phyloP scores from a whole-genome alignment of 1,284 basidiomycete genomes.

The Pulveroboletus sp. region DNA sequence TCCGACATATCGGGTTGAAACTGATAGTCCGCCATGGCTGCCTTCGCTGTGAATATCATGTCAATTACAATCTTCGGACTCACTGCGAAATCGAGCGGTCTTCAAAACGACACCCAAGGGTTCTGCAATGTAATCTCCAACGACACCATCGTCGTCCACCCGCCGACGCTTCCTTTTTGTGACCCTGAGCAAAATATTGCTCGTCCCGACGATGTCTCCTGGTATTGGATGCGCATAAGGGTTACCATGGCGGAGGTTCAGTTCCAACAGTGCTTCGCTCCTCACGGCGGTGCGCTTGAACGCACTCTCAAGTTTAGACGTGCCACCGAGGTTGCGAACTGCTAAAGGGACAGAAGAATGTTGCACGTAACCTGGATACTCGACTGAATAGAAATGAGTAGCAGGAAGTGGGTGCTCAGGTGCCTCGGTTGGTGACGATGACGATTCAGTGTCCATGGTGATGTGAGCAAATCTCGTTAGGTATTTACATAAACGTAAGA shows the following conservation, averaged over 20 bases:
- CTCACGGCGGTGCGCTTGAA: slow-evolving; percentile 67
- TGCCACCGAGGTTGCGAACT: slow-evolving; percentile 67
- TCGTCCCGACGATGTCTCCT: slow-evolving; percentile 74
- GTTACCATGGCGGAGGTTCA: slow-evolving; percentile 70
- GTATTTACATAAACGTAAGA: too few relatives aligned
- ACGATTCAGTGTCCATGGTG: slow-evolving; percentile 18
- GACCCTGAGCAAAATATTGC: slow-evolving; percentile 81
- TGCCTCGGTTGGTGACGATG: slow-evolving; percentile 34
- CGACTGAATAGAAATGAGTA: slow-evolving; percentile 74
- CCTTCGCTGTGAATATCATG: slow-evolving; percentile 7
- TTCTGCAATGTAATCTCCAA: slow-evolving; percentile 80
- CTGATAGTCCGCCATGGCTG: slow-evolving; percentile 92
- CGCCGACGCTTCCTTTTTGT: slow-evolving; percentile 65
- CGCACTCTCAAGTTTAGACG: slow-evolving; percentile 66
- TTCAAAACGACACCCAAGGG: slow-evolving; percentile 76
- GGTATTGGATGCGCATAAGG: slow-evolving; percentile 81
- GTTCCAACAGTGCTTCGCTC: slow-evolving; percentile 67
- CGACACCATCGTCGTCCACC: slow-evolving; percentile 36
- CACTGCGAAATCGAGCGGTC: slow-evolving; percentile 89
- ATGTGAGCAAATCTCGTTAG: too few relatives aligned
- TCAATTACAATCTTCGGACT: slow-evolving; percentile 31
- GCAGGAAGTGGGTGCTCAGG: slow-evolving; percentile 56
- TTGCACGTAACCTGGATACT: slow-evolving; percentile 86
- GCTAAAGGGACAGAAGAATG: slow-evolving; percentile 63
- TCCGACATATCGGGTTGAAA: slow-evolving; percentile 76